These are phyloP conservation scores for Phytophthora europaea DNA, from an alignment of 352 stramenopile species.

Conservation along the genomic window DNA sequence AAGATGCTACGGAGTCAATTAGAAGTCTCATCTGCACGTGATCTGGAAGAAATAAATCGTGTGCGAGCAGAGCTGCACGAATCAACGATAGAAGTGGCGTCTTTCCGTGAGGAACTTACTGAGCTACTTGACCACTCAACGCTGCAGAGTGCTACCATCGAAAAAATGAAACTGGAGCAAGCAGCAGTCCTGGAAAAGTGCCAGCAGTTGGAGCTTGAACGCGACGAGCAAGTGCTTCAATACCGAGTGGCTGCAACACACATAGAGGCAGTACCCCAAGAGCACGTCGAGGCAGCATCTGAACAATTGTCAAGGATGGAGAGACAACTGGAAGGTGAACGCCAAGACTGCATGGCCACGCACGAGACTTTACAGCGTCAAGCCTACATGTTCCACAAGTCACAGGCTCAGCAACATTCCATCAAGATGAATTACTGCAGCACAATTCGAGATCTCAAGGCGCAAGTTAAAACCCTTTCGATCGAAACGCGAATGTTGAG, in stretches of 20 bases:
- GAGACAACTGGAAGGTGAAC: conserved; percentile 21
- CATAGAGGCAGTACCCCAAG: conserved; percentile 2
- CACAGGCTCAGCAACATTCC: conserved; percentile 21
- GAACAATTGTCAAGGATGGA: conserved; percentile 9
- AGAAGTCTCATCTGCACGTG: background rate
- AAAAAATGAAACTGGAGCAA: conserved; percentile 21
- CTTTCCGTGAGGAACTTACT: conserved; percentile 32
- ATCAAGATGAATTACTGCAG: conserved; percentile 22
- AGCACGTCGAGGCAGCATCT: background rate
- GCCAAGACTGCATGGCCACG: conserved; percentile 15
- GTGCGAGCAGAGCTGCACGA: conserved; percentile 33
- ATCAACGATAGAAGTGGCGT: conserved; percentile 29
- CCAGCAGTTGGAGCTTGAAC: conserved; percentile 18
- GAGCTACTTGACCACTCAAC: conserved; percentile 33
- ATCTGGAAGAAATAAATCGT: conserved; percentile 27
- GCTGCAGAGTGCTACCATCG: conserved; percentile 30
- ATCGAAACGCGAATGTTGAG: conserved; percentile 1
- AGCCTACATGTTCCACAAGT: conserved; percentile 16
- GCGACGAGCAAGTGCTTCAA: conserved; percentile 13
- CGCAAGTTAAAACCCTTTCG: conserved; percentile 4
- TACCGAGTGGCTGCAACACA: conserved; percentile 5
- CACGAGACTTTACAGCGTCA: conserved; percentile 29
- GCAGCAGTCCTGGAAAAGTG: background rate
- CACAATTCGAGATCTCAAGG: conserved; percentile 26
- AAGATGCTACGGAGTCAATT: conserved; percentile 21